Base-by-base conservation (phyloP, 2,329 filamentous ascomycete species). In the Cyphellophora europaea region DNA sequence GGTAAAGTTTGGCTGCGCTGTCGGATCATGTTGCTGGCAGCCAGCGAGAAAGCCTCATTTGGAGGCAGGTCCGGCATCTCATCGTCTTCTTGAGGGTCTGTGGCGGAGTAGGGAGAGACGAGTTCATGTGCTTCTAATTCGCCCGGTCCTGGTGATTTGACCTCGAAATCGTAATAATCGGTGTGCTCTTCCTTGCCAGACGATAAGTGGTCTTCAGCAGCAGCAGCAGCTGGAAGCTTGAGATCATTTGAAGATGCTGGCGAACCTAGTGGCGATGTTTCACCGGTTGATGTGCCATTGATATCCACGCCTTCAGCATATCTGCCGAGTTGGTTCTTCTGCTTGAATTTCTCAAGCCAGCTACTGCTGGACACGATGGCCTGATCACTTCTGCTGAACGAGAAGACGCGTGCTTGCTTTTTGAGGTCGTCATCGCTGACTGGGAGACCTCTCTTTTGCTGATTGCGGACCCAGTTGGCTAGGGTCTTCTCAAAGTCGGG, bases 331-430 rank as follows among this genome's bases (percentile, higher is more conserved):
- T 72, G 77, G 55, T 93, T 81, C 63, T 89, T 94, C 54, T 86
- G 77, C 66, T 95, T 94, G 67, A 96, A 96, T 55, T 91, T 93
- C 53, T 94, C 86, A 19, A 96, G 70, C 88, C 89, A 95, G 47
- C 70, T 78, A 18, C 75, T 67, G 47, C 75, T 91, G 45, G 85
- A 48, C 14, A 47, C 35, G 18, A 44, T 35, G 12, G 42, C 43
- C 33, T 49, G 47, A 38, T 49, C 47, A 33, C 32, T 48, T 30
- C 47, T 42, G 32, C 45, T 47, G 29, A 47, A 48, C 2, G 47
- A 48, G 37, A 48, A 48, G 11, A 46, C 42, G 19, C 42, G 39
- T 2, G 40, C 47, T 33, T 49, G 45, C 30, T 46, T 48, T 11
- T 41, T 42, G 27, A 49, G 45, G 19, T 49, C 47, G 13, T 46